These are phyloP conservation scores for Testicularia cyperi DNA, from an alignment of 1,284 basidiomycete species.

Conservation along the genomic window DNA sequence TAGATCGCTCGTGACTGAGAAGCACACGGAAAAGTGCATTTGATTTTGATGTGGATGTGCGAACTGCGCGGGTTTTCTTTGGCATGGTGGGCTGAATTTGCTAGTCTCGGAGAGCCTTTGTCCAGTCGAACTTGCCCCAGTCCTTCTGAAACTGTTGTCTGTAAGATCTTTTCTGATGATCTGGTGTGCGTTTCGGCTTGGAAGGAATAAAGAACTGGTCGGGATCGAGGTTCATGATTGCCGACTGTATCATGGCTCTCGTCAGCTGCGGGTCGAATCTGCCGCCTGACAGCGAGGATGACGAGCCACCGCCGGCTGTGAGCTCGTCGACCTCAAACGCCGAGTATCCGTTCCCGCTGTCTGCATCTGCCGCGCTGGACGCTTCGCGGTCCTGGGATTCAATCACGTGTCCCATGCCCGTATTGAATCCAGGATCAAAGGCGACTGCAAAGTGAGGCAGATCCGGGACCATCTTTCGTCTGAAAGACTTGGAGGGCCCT, in stretches of 20 bases:
- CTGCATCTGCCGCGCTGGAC: constrained; percentile 62
- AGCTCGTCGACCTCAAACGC: constrained; percentile 63
- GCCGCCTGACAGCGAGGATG: no score
- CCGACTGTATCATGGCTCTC: constrained; percentile 86
- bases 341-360: no score
- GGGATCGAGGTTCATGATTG: no score
- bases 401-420: constrained; percentile 74
- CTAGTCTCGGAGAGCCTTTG: no score
- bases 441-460: constrained; percentile 98
- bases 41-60: no score
- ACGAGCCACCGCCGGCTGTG: constrained; percentile 5
- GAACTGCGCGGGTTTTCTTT: no score
- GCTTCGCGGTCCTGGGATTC: constrained; percentile 64
- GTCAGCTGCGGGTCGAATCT: constrained; percentile 68
- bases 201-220: no score
- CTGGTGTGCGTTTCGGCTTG: constrained; percentile 60
- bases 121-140: constrained; percentile 62
- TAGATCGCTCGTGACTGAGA: no score
- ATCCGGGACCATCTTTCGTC: constrained; percentile 75
- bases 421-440: constrained; percentile 85
- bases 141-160: constrained; percentile 66
- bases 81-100: no score
- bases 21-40: no score
- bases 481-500: constrained; percentile 33
- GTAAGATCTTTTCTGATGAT: constrained; percentile 71